Base-by-base conservation (phyloP, 2,329 filamentous ascomycete genomes). In the Clonostachys solani region DNA sequence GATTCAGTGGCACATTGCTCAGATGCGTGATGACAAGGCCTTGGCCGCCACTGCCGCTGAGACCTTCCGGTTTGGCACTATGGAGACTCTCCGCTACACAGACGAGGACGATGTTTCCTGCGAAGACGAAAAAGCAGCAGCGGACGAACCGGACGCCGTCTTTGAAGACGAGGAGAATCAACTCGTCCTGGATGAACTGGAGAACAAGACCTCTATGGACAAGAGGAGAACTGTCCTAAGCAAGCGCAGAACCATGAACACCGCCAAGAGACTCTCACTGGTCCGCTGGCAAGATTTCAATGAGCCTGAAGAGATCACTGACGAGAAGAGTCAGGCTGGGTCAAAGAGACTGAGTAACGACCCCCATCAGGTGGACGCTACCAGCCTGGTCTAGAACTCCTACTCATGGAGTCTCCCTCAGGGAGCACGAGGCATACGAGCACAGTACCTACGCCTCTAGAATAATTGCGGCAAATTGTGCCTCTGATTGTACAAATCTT, bases 1-100 rank as follows among this genome's bases (percentile, higher is more conserved):
- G 76, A 71, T 70, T 33, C 62, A 65, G 52, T 66, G 63, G 63
- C 60, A 64, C 51, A 45, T 60, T 49, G 56, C 62, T 12, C 52
- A 54, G 45, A 65, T 65, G 60, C 54, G 56, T 10, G 49, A 45
- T 18, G 49, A 54, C 44, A 18, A 29, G 16, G 38, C 41, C 46
- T 23, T 56, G 19, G 46, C 45, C 42, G 47, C 45, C 12, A 42
- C 50, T 4, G 47, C 54, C 12, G 47, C 45, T 23, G 45, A 50
- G 18, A 52, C 50, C 16, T 59, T 52, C 51, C 46, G 50, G 19
- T 59, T 57, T 40, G 52, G 56, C 10, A 49, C 52, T 0, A 43
- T 43, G 16, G 47, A 49, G 6, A 51, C 56, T 4, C 48, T 58
- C 36, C 47, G 53, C 7, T 59, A 56, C 33, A 45, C 40, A 12